Evolutionary conservation across 805 yeast genomes (phyloP).

Genomic region (Teunomyces cretensis): DNA sequence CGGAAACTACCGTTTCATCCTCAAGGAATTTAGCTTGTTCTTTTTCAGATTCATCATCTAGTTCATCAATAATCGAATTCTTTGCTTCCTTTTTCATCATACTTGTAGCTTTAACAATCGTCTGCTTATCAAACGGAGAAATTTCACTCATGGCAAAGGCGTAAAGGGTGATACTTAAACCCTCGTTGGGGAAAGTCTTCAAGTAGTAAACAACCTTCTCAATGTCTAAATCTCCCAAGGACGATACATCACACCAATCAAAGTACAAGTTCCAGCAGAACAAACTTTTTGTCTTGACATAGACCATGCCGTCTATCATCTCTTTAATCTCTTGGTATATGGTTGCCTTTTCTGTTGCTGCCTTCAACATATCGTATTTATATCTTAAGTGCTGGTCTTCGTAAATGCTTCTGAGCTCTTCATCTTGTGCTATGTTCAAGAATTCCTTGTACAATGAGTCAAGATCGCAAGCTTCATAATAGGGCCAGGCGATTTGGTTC

Average conservation of each 20-base stretch:
- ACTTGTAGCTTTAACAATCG: constrained; percentile 16
- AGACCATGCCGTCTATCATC: constrained; percentile 69
- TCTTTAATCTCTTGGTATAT: constrained; percentile 47
- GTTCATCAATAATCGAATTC: constrained; percentile 15
- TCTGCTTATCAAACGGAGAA: constrained; percentile 52
- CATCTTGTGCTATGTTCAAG: constrained; percentile 61
- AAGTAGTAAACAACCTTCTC: constrained; percentile 50
- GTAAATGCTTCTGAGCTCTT: constrained; percentile 50
- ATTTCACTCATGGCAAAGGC: constrained; percentile 67
- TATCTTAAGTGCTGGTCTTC: constrained; percentile 65
- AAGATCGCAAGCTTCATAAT: constrained; percentile 51
- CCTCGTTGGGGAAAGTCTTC: constrained; percentile 55
- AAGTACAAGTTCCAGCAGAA: constrained; percentile 72
- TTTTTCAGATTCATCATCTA: constrained; percentile 12
- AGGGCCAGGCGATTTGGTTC: constrained; percentile 44
- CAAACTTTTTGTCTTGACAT: constrained; percentile 59
- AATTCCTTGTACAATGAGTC: constrained; percentile 53
- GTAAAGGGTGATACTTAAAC: constrained; percentile 60
- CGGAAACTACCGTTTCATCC: background rate
- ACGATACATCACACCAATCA: constrained; percentile 66
- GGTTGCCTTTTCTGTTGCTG: constrained; percentile 50
- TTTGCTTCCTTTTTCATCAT: constrained; percentile 12
- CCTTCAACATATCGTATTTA: constrained; percentile 51
- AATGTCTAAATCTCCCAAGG: constrained; percentile 50
- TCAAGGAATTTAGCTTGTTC: background rate